A percentile compares a stretch with the other conserved stretches of the same genome.
Evolutionary conservation across 495 filamentous ascomycete species (phyloP).

Genomic region (Pyronema domesticum): DNA sequence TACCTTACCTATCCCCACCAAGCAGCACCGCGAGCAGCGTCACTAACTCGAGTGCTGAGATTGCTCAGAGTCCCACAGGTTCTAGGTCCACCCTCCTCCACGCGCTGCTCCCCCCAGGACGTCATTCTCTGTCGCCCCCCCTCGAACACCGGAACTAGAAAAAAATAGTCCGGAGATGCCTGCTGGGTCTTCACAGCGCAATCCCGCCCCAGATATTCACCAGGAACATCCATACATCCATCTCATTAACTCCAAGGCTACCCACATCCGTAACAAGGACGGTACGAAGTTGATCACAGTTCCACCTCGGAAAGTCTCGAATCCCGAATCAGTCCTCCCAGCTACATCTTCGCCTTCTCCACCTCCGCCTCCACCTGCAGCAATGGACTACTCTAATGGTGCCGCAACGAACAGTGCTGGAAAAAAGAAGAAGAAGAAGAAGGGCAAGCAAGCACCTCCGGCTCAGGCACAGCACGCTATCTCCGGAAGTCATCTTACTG

Average conservation of each 20-base stretch:
- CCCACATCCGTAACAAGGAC: constrained; percentile 38
- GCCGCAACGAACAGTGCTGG: constrained; percentile 18
- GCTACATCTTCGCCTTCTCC: constrained; percentile 14
- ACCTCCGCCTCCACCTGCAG: constrained; percentile 15
- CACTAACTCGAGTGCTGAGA: constrained; percentile 2
- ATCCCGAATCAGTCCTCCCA: constrained; percentile 30
- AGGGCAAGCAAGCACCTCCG: constrained; percentile 16
- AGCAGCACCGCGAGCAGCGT: constrained; percentile 6
- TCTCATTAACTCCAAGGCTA: constrained; percentile 26
- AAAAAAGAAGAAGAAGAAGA: constrained; percentile 27
- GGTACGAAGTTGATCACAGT: constrained; percentile 51
- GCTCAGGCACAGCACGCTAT: constrained; percentile 5
- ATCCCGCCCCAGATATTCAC: constrained; percentile 8
- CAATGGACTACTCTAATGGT: constrained; percentile 25
- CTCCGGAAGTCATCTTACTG: background rate
- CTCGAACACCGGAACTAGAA: background rate
- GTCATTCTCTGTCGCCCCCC: background rate
- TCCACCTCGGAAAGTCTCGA: constrained; percentile 35
- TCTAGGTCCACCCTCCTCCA: background rate
- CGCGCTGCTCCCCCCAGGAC: background rate
- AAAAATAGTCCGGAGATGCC: constrained; percentile 17
- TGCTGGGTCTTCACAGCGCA: constrained; percentile 22
- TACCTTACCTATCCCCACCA: background rate
- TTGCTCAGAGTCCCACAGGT: background rate
- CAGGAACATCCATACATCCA: constrained; percentile 20